phyloP scores from a whole-genome alignment of 129 eudicot genomes.

The Glebionis coronaria region DNA sequence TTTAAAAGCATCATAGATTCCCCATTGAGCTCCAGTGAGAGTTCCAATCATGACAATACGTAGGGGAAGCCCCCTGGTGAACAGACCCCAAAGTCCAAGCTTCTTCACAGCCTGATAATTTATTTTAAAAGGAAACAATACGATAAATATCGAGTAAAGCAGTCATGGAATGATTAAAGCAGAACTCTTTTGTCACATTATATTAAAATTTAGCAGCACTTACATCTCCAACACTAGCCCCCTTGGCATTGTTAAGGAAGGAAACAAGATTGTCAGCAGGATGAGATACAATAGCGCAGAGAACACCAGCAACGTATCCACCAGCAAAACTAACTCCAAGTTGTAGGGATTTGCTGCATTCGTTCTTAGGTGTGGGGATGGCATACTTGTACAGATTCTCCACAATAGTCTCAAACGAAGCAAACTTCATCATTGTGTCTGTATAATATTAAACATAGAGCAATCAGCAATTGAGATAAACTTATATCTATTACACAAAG shows the following conservation, averaged over 20 bases:
- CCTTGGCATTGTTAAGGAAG: constrained; percentile 96
- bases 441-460: constrained; percentile 29
- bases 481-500: no score
- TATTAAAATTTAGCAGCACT: constrained; percentile 23
- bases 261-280: constrained; percentile 99
- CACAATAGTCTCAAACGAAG: constrained; percentile 90
- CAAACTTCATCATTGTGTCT: constrained; percentile 99
- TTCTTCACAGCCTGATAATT: constrained; percentile 79
- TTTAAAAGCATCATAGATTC: constrained; percentile 91
- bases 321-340: constrained; percentile 98
- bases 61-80: constrained; percentile 93
- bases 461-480: not conserved
- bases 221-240: constrained; percentile 96
- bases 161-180: not conserved
- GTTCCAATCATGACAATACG: constrained; percentile 99
- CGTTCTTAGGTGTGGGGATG: constrained; percentile 73
- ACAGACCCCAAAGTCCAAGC: constrained; percentile 79
- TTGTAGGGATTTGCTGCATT: constrained; percentile 84
- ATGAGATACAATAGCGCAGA: constrained; percentile 95
- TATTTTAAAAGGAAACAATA: not conserved
- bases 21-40: constrained; percentile 99
- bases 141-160: not conserved
- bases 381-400: constrained; percentile 85
- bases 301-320: constrained; percentile 90
- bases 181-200: not conserved